These are phyloP conservation scores for Pseudogymnoascus sp. DNA, from an alignment of 2,329 filamentous ascomycete genomes.

Conservation along the genomic window DNA sequence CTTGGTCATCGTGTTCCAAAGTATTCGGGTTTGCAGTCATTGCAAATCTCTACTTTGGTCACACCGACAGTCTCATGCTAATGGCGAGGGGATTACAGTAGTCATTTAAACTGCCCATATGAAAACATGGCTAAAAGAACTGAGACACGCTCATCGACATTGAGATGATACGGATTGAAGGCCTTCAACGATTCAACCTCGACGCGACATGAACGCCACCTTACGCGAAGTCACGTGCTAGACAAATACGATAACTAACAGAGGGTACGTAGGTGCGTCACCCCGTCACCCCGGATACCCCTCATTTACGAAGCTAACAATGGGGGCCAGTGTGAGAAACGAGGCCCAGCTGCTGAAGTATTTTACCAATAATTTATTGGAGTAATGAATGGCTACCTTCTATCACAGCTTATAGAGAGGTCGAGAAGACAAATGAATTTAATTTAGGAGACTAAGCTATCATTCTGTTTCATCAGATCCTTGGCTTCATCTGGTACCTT, in stretches of 20 bases:
- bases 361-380: not conserved
- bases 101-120: not conserved
- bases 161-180: not conserved
- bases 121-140: not conserved
- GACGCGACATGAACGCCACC: slow-evolving; percentile 1
- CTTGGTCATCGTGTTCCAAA: slow-evolving; percentile 6
- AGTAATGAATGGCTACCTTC: not conserved
- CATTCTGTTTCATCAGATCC: not conserved
- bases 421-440: not conserved
- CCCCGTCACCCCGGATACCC: not conserved
- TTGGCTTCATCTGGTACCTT: not conserved
- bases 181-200: not conserved
- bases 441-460: not conserved
- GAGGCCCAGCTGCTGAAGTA: not conserved
- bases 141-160: not conserved
- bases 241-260: too few species aligned
- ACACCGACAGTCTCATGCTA: not conserved
- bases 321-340: not conserved
- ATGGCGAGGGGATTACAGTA: not conserved
- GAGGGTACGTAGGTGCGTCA: not conserved
- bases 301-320: slow-evolving; percentile 2
- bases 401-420: not conserved
- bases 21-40: not conserved
- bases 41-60: slow-evolving; percentile 3
- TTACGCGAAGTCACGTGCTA: not conserved